Evolutionary conservation across 1,139 yeast species (phyloP).

Genomic region (Yamadazyma trypodendri): DNA sequence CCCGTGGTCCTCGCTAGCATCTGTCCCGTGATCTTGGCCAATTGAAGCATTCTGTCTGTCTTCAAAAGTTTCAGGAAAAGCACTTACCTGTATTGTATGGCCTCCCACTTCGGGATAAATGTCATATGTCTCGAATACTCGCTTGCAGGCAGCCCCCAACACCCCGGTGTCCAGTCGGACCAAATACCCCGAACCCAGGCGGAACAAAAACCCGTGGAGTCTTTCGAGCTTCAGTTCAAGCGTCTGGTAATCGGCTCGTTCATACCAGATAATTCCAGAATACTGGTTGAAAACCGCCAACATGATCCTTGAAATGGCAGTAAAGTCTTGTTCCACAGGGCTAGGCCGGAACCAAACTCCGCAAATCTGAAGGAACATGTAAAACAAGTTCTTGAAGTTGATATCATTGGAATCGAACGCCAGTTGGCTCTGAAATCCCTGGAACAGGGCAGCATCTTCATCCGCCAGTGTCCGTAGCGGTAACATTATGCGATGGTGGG

Average conservation of each 20-base stretch:
- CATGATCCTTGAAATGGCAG: conserved; percentile 7
- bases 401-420: conserved; percentile 13
- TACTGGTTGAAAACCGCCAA: conserved; percentile 8
- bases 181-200: no score
- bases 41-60: no score
- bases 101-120: conserved; percentile 7
- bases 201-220: conserved; percentile 9
- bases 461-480: not conserved
- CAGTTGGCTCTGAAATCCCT: conserved; percentile 13
- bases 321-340: conserved; percentile 13
- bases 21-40: no score
- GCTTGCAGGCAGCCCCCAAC: not conserved
- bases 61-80: no score
- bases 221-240: conserved; percentile 10
- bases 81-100: not conserved
- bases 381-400: conserved; percentile 13
- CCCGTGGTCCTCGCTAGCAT: no score
- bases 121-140: conserved; percentile 2
- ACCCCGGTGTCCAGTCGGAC: not conserved
- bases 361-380: conserved; percentile 14
- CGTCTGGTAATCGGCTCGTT: conserved; percentile 8
- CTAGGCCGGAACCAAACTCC: conserved; percentile 7
- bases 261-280: conserved; percentile 12
- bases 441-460: conserved; percentile 2
- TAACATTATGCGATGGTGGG: not conserved